Conservation (phyloP, 257 asterid species). For the Dorcoceras hygrometricum region DNA sequence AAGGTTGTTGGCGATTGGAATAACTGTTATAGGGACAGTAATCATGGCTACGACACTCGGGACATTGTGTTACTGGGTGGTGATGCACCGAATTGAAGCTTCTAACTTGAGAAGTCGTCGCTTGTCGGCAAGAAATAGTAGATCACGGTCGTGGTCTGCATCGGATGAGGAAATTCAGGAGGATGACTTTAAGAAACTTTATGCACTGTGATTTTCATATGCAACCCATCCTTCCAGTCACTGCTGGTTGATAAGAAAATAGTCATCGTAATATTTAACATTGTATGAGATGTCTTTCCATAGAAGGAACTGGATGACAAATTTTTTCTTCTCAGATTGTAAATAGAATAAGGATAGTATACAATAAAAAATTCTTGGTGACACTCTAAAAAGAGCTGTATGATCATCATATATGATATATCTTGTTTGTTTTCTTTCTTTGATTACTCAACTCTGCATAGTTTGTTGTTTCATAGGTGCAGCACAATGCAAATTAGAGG, state of each 20-base stretch:
- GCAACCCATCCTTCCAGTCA: neutral
- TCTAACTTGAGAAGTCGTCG: slow-evolving; percentile 58
- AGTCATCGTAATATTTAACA: slow-evolving; percentile 9
- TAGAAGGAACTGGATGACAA: slow-evolving; percentile 20
- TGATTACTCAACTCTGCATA: too few relatives aligned
- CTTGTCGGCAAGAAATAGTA: slow-evolving; percentile 46
- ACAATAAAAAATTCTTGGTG: slow-evolving; percentile 8
- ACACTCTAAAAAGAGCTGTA: neutral
- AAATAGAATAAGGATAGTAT: slow-evolving; percentile 16
- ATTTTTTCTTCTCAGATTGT: slow-evolving; percentile 17
- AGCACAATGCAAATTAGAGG: too few relatives aligned
- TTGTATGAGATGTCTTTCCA: slow-evolving; percentile 1
- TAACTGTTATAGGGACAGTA: slow-evolving; percentile 52
- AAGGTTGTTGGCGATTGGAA: slow-evolving; percentile 57
- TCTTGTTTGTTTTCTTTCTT: too few relatives aligned
- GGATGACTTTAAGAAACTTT: slow-evolving; percentile 53
- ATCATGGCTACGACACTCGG: slow-evolving; percentile 71
- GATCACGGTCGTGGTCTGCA: slow-evolving; percentile 45
- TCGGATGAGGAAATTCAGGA: slow-evolving; percentile 51
- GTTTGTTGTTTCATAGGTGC: too few relatives aligned
- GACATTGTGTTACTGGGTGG: slow-evolving; percentile 65
- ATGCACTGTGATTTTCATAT: slow-evolving; percentile 48
- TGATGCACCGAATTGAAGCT: slow-evolving; percentile 64
- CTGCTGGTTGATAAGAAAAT: neutral
- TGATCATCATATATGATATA: too few relatives aligned